Evolutionary conservation across 2,329 filamentous ascomycete genomes (phyloP).

Genomic region (Neobulgaria alba): DNA sequence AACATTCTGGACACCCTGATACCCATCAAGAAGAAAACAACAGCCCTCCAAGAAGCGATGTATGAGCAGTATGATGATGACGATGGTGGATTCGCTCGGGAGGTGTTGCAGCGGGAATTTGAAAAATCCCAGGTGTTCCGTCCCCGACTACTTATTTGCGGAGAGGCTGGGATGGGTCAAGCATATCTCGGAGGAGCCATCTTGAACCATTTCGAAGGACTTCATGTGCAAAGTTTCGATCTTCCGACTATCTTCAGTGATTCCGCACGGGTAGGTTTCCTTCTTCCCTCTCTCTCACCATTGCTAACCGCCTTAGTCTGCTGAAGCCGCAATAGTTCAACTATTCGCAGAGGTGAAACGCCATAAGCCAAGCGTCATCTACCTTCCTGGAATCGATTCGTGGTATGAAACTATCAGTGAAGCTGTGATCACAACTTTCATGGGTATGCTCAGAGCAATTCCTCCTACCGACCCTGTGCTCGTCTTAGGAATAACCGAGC

Average conservation of each 20-base stretch:
- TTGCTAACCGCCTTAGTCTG: conserved; percentile 16
- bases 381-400: conserved; percentile 79
- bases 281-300: not conserved
- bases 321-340: conserved; percentile 79
- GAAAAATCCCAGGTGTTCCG: conserved; percentile 82
- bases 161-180: conserved; percentile 87
- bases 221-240: conserved; percentile 93
- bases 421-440: conserved; percentile 72
- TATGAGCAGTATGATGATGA: conserved; percentile 78
- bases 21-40: conserved; percentile 77
- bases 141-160: conserved; percentile 75
- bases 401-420: conserved; percentile 62
- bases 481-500: conserved; percentile 76
- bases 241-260: conserved; percentile 81
- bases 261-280: conserved; percentile 54
- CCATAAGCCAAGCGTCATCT: conserved; percentile 93
- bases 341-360: conserved; percentile 88
- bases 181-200: conserved; percentile 78
- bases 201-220: conserved; percentile 82
- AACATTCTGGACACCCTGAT: conserved; percentile 64
- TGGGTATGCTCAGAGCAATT: conserved; percentile 71
- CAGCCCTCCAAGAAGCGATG: conserved; percentile 88
- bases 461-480: conserved; percentile 87
- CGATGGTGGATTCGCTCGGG: conserved; percentile 76
- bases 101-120: conserved; percentile 69